Conservation (phyloP, 1,284 basidiomycete genomes). For the Golubevia sp. region DNA sequence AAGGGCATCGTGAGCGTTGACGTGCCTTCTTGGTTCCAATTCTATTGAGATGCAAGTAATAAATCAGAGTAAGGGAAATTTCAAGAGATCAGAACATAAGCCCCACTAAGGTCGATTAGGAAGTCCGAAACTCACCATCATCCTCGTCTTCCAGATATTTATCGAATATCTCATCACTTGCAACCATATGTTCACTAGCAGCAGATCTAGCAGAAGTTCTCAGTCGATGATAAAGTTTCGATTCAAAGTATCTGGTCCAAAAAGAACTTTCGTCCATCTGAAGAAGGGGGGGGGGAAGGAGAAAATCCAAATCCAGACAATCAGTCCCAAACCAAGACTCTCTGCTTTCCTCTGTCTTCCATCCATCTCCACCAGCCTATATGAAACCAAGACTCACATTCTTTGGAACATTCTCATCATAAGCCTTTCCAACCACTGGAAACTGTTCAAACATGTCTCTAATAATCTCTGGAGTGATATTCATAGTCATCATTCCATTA, state of each 20-base stretch:
- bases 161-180: conserved; percentile 50
- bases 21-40: conserved; percentile 33
- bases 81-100: not conserved
- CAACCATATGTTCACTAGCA: conserved; percentile 45
- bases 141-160: conserved; percentile 53
- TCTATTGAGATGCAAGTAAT: conserved; percentile 5
- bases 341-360: no score
- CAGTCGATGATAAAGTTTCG: conserved; percentile 48
- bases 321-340: not conserved
- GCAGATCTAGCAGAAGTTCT: conserved; percentile 47
- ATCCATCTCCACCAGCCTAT: no score
- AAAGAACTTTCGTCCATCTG: conserved; percentile 45
- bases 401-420: conserved; percentile 51
- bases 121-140: conserved; percentile 17
- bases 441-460: conserved; percentile 58
- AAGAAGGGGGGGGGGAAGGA: not conserved
- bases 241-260: conserved; percentile 56
- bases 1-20: conserved; percentile 46
- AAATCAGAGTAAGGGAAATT: not conserved
- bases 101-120: no score
- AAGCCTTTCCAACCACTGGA: conserved; percentile 48
- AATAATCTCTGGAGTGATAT: conserved; percentile 55
- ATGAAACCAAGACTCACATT: conserved; percentile 12
- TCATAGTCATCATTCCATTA: conserved; percentile 45
- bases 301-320: not conserved